phyloP scores from a whole-genome alignment of 148 eudicot species.

The Spergularia marina region DNA sequence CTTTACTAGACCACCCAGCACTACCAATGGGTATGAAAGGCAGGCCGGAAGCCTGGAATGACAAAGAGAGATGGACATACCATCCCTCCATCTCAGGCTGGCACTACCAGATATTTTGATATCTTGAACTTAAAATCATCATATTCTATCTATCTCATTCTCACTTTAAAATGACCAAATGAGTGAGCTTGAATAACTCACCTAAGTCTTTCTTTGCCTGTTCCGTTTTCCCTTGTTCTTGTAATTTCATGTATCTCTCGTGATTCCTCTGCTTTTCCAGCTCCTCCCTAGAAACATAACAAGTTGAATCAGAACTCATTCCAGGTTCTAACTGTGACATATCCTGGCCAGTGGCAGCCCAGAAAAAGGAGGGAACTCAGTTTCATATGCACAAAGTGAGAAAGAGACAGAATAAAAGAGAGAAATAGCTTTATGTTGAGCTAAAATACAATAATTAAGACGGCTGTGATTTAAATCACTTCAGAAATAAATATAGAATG shows the following conservation, averaged over 20 bases:
- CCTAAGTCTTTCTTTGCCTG: conserved; percentile 95
- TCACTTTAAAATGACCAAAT: not conserved
- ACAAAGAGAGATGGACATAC: too few relatives aligned
- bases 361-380: not conserved
- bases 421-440: not conserved
- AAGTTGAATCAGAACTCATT: not conserved
- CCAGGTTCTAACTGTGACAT: conserved; percentile 4
- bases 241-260: conserved; percentile 93
- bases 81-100: too few relatives aligned
- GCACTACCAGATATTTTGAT: not conserved
- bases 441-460: not conserved
- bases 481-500: not conserved
- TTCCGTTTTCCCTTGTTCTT: conserved; percentile 96
- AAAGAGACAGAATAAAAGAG: not conserved
- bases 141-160: not conserved
- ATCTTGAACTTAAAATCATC: conserved; percentile 1
- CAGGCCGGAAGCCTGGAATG: too few relatives aligned
- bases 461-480: not conserved
- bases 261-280: conserved; percentile 82
- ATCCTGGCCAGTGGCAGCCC: not conserved
- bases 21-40: too few relatives aligned
- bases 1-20: too few relatives aligned
- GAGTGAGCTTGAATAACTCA: conserved; percentile 27
- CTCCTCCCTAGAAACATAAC: conserved; percentile 59
- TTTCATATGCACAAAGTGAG: not conserved